Evolutionary conservation across 345 rosid genomes (phyloP).

Genomic region (Psidium guajava): DNA sequence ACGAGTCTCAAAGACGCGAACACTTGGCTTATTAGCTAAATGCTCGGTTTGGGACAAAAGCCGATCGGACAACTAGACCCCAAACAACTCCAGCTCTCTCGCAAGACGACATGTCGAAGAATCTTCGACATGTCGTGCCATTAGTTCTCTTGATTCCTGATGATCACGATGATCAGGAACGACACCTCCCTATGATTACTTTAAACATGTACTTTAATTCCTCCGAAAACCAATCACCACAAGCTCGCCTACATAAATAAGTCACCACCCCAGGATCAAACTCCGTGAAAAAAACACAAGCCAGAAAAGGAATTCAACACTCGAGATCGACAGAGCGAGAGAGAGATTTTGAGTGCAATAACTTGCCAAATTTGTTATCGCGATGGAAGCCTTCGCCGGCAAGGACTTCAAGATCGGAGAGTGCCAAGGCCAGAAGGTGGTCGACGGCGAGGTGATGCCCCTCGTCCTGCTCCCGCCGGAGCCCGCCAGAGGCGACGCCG

Average conservation of each 20-base stretch:
- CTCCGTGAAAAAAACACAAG: background rate
- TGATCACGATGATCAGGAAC: background rate
- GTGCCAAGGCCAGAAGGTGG: slow-evolving; percentile 55
- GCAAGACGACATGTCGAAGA: background rate
- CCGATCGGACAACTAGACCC: background rate
- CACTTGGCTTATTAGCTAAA: background rate
- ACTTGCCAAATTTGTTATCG: background rate
- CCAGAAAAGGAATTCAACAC: background rate
- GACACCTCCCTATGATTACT: background rate
- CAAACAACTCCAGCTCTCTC: background rate
- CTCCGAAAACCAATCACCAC: background rate
- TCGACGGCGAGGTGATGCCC: slow-evolving; percentile 53
- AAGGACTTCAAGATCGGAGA: slow-evolving; percentile 44
- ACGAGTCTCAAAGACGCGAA: background rate
- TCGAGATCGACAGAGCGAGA: background rate
- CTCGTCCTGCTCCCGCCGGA: slow-evolving; percentile 29
- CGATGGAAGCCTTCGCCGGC: slow-evolving; percentile 27
- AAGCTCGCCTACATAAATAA: background rate
- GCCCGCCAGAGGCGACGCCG: slow-evolving; percentile 9
- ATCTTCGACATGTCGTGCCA: background rate
- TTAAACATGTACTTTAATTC: background rate
- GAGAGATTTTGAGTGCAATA: background rate
- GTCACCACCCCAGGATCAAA: background rate
- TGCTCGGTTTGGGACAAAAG: background rate
- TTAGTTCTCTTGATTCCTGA: background rate